These are phyloP conservation scores for Zymoseptoria pseudotritici DNA, from an alignment of 2,329 filamentous ascomycete species.

Conservation along the genomic window DNA sequence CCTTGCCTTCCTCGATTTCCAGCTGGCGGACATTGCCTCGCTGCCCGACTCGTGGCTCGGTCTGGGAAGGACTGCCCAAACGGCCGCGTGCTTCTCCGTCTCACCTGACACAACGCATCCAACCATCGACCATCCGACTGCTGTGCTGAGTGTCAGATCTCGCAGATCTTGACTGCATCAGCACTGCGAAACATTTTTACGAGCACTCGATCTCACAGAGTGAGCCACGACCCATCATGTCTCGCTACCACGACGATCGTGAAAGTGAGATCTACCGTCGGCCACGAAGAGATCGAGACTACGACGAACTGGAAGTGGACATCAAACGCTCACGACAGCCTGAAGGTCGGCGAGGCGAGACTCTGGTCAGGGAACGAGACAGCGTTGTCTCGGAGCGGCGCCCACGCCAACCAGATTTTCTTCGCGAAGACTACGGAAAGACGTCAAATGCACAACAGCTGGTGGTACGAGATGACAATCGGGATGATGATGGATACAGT, in stretches of 20 bases:
- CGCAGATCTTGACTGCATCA: neutral
- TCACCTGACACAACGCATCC: neutral
- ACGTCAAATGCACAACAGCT: conserved; percentile 35
- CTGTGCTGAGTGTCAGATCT: neutral
- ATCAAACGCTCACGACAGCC: conserved; percentile 27
- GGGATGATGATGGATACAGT: conserved; percentile 29
- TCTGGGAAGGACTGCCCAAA: neutral
- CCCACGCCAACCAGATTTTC: conserved; percentile 42
- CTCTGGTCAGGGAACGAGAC: conserved; percentile 26
- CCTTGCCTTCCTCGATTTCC: neutral
- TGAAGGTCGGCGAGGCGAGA: conserved; percentile 19
- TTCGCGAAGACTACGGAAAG: conserved; percentile 44
- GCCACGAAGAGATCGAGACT: conserved; percentile 35
- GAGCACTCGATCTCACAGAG: neutral
- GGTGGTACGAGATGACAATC: conserved; percentile 39
- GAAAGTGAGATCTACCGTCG: conserved; percentile 33
- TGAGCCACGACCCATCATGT: neutral
- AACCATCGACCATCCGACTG: neutral
- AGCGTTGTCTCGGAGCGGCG: conserved; percentile 32
- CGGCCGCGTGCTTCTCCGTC: neutral
- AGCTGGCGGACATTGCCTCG: neutral
- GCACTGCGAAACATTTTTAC: neutral
- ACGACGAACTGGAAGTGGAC: conserved; percentile 46
- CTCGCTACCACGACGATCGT: neutral
- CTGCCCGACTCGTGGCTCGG: neutral